phyloP scores from a whole-genome alignment of 2,329 filamentous ascomycete species.

The Fusarium oxysporum region DNA sequence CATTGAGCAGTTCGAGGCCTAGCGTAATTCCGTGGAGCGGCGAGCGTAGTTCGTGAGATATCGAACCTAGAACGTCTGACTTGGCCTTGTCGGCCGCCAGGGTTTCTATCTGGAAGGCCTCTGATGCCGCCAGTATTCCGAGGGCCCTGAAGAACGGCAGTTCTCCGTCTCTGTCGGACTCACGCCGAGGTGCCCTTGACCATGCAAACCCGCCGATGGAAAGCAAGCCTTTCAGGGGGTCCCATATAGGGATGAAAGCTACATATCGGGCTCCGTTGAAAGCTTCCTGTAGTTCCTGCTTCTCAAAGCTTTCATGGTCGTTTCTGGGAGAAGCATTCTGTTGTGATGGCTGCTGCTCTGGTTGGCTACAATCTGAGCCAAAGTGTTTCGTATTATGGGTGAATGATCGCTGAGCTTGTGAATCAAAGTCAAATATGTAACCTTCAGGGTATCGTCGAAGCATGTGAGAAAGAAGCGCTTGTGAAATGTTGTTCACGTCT shows the following conservation, averaged over 20 bases:
- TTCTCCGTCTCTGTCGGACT: neutral
- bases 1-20: neutral
- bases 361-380: no score
- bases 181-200: neutral
- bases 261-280: neutral
- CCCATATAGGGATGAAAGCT: slow-evolving; percentile 4
- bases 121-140: neutral
- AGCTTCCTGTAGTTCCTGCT: neutral
- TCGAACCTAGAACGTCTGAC: neutral
- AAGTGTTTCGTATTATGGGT: fast-evolving
- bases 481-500: neutral
- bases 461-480: neutral
- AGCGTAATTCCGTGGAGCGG: slow-evolving; percentile 2
- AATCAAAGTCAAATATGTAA: neutral
- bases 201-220: neutral
- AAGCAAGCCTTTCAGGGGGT: neutral
- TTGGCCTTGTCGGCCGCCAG: neutral
- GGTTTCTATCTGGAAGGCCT: neutral
- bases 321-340: no score
- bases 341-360: no score
- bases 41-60: slow-evolving; percentile 7
- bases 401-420: neutral
- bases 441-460: neutral
- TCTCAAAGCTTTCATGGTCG: neutral
- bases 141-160: neutral